These are phyloP conservation scores for Conidiobolus incongruus DNA, from an alignment of 371 early-diverging fungal species.

Conservation along the genomic window DNA sequence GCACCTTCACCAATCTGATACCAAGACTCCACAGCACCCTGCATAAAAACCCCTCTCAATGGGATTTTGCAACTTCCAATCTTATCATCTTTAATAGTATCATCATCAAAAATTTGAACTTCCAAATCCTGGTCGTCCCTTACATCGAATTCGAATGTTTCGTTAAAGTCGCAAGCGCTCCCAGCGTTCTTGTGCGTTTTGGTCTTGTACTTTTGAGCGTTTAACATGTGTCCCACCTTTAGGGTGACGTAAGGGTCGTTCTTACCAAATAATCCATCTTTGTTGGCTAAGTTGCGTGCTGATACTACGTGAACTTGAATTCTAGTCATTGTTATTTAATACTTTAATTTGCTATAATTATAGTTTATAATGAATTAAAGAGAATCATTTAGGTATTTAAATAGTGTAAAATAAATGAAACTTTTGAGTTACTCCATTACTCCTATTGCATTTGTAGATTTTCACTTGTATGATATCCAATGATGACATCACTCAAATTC, in stretches of 20 bases:
- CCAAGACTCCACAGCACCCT: background rate
- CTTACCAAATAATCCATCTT: conserved; percentile 3
- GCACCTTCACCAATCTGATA: background rate
- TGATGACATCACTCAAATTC: too few species aligned
- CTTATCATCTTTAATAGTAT: conserved; percentile 1
- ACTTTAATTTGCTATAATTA: too few species aligned
- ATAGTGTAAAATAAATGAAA: too few species aligned
- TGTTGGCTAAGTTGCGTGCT: conserved; percentile 1
- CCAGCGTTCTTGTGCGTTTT: background rate
- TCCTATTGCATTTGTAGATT: too few species aligned
- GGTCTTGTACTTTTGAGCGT: conserved; percentile 3
- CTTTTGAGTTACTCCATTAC: too few species aligned
- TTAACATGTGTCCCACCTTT: background rate
- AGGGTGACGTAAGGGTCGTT: conserved; percentile 3
- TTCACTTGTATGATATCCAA: too few species aligned
- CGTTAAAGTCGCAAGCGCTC: background rate
- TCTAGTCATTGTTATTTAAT: too few species aligned
- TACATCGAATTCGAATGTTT: conserved; percentile 1
- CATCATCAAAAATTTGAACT: conserved; percentile 1
- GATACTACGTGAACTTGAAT: background rate
- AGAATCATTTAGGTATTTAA: too few species aligned
- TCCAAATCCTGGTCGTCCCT: background rate
- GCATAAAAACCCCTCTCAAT: background rate
- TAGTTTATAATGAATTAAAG: too few species aligned
- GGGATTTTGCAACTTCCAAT: conserved; percentile 2